Base-by-base conservation (phyloP, 441 rosid genomes). In the Erysimum cheiri region DNA sequence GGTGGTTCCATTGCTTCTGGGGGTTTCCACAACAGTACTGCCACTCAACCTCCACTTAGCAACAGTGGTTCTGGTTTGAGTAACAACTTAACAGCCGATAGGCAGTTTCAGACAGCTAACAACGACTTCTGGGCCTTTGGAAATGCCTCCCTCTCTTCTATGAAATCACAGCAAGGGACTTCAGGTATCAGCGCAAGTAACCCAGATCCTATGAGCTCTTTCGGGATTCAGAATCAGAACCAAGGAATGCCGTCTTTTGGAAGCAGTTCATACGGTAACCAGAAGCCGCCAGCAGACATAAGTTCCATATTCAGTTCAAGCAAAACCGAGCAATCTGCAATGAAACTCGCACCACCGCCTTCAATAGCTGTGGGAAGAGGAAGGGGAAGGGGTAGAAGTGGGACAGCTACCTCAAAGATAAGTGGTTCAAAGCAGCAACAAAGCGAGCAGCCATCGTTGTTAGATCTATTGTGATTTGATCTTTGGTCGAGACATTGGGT, bases 271-370 rank as follows among this genome's bases (percentile, higher is more conserved):
- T 62, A 69, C 47, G 72, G 68, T 73, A 77, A 66, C 64, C 84
- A 81, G 35, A 83, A 83, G 75, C 85, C 84, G 44, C 32, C 91
- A 39, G 67, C 80, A 58, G 91, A 84, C 78, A 73, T 88, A 28
- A 91, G 86, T 60, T 91, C 98, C 19, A 87, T 91, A 74, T 91
- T 87, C 74, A 74, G 80, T 81, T 82, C 92, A 47, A 76, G 80
- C 82, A 87, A 75, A 78, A 82, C 80, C 8, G 90, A 80, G 36
- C 84, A 78, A 39, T 28, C 79, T 50, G 94, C 96, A 49, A 88
- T 84, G 28, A 89, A 82, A 80, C 91, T 91, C 52, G 91, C 98
- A 54, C 97, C 97, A 0, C 98, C 97, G 0, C 96, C 97, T 13
- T 79, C 80, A 50, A 78, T 80, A 66, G 90, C 86, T 12, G 90